Percentiles rank a stretch among this genome's conserved stretches.
Evolutionary conservation across 2,329 filamentous ascomycete genomes (phyloP).

Genomic region (Furcasterigmium sp.): DNA sequence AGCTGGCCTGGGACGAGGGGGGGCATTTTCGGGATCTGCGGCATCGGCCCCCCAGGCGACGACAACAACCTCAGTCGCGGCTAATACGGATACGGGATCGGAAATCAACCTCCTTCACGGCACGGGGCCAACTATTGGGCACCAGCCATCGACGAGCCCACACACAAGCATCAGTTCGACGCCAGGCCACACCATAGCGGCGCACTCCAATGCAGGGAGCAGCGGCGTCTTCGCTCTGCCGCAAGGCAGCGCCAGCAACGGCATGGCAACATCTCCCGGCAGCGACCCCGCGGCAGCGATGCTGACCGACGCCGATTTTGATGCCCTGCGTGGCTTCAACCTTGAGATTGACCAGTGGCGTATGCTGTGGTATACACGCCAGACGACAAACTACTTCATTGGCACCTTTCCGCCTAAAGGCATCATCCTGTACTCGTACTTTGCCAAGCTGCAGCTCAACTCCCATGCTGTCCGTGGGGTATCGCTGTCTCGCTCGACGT

Average conservation of each 20-base stretch:
- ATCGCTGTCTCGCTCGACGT: background rate
- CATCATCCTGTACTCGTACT: slow-evolving; percentile 12
- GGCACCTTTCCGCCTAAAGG: slow-evolving; percentile 35
- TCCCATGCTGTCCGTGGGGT: slow-evolving; percentile 9
- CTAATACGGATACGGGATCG: no score
- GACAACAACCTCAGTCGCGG: no score
- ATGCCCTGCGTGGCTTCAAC: slow-evolving; percentile 30
- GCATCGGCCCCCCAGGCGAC: no score
- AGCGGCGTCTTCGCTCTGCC: no score
- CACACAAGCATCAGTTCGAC: no score
- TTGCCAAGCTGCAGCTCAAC: slow-evolving; percentile 30
- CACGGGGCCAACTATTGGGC: no score
- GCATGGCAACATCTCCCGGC: no score
- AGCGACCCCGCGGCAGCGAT: slow-evolving; percentile 7
- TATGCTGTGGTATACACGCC: slow-evolving; percentile 22
- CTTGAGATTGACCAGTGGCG: slow-evolving; percentile 36
- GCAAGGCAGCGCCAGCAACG: background rate
- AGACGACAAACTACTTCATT: slow-evolving; percentile 18
- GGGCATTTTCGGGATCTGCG: no score
- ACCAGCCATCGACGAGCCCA: no score
- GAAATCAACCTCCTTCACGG: no score
- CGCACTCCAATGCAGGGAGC: no score
- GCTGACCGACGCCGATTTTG: slow-evolving; percentile 27
- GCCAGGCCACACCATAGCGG: no score
- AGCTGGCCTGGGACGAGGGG: background rate